These are phyloP conservation scores for Nymphaea thermarum DNA, from an alignment of 164 flowering plant species.

Conservation along the genomic window DNA sequence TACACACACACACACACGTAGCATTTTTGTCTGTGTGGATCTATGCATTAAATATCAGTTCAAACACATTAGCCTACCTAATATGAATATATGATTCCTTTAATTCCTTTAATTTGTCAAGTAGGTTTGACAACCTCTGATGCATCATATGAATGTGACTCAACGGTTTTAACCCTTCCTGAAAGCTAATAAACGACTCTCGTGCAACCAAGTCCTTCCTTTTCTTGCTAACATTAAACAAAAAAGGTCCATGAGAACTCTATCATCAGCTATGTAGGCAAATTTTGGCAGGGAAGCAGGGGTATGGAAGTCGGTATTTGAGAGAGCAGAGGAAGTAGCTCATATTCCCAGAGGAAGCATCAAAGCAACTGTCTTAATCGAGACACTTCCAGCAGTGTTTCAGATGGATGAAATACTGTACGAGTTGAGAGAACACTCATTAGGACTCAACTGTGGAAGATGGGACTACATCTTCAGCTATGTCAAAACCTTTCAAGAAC, in stretches of 20 bases:
- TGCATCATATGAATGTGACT: too few species aligned
- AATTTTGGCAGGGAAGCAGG: conserved; percentile 60
- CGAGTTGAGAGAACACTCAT: conserved; percentile 81
- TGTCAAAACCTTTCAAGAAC: conserved; percentile 81
- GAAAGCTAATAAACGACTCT: too few species aligned
- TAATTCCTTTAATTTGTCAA: too few species aligned
- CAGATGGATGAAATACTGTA: conserved; percentile 90
- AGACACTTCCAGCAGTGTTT: conserved; percentile 88
- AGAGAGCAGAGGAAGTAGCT: conserved; percentile 75
- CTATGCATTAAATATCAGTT: too few species aligned
- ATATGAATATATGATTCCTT: too few species aligned
- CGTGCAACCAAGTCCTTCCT: too few species aligned
- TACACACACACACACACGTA: too few species aligned
- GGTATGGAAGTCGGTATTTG: conserved; percentile 80
- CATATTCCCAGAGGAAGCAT: conserved; percentile 79
- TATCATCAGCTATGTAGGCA: neutral
- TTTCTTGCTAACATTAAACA: too few species aligned
- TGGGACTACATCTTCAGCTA: conserved; percentile 99
- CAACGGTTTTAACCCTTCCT: too few species aligned
- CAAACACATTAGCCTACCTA: too few species aligned
- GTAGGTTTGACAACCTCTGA: too few species aligned
- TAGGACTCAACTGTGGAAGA: conserved; percentile 88
- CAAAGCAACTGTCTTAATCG: conserved; percentile 81
- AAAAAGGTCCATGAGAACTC: neutral
- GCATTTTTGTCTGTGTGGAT: too few species aligned